A percentile compares a stretch with the other conserved stretches of the same genome.
Conservation (phyloP, 495 filamentous ascomycete species). For the Extremus antarcticus region DNA sequence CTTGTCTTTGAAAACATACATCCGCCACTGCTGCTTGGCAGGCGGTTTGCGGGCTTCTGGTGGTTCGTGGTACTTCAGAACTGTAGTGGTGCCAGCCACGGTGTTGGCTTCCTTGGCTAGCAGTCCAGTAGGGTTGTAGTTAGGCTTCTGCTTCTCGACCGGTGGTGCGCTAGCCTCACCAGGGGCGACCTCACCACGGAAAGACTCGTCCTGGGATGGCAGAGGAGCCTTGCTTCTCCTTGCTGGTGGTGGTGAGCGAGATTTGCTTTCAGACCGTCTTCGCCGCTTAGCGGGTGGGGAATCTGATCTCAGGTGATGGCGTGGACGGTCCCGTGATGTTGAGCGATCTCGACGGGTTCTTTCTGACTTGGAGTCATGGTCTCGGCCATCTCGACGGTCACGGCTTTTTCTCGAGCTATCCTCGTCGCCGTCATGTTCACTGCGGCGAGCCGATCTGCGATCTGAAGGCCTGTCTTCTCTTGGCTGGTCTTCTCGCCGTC, state of each 20-base stretch:
- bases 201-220: constrained; percentile 29
- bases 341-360: constrained; percentile 5
- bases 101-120: constrained; percentile 86
- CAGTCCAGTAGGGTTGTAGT: constrained; percentile 67
- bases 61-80: constrained; percentile 93
- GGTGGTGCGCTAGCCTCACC: constrained; percentile 21
- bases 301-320: constrained; percentile 5
- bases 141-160: constrained; percentile 72
- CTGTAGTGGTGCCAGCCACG: constrained; percentile 53
- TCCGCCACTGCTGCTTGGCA: constrained; percentile 63
- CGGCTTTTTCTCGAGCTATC: background rate
- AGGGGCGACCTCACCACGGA: constrained; percentile 15
- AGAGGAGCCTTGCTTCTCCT: constrained; percentile 24
- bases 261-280: constrained; percentile 4
- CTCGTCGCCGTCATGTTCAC: background rate
- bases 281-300: constrained; percentile 15
- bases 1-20: constrained; percentile 85
- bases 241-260: constrained; percentile 13
- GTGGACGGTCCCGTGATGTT: constrained; percentile 9
- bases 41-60: constrained; percentile 84
- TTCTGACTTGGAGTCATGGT: background rate
- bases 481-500: background rate
- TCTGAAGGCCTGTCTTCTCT: background rate
- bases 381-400: background rate
- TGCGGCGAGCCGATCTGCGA: background rate